phyloP scores from a whole-genome alignment of 2,329 filamentous ascomycete species.

The Xylariaceae sp. region DNA sequence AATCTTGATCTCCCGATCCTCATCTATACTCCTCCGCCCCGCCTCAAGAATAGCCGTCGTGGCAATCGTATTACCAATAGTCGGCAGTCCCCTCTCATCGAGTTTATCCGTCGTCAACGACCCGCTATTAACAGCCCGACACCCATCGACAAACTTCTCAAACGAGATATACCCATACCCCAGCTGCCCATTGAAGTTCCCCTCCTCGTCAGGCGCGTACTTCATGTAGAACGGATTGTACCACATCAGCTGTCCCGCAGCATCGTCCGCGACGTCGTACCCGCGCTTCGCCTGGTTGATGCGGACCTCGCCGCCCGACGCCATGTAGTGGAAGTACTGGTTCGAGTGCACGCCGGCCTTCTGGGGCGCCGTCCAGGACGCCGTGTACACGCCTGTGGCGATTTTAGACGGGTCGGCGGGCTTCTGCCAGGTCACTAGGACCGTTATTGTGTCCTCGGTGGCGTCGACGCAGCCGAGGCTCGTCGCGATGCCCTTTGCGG shows the following conservation, averaged over 20 bases:
- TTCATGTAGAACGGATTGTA: slow-evolving; percentile 96
- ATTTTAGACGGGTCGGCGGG: slow-evolving; percentile 64
- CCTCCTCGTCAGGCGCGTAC: slow-evolving; percentile 90
- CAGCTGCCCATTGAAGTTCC: slow-evolving; percentile 86
- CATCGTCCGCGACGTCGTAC: slow-evolving; percentile 90
- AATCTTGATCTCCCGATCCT: slow-evolving; percentile 75
- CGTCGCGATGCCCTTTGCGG: slow-evolving; percentile 75
- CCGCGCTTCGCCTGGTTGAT: slow-evolving; percentile 92
- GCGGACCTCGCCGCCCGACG: slow-evolving; percentile 76
- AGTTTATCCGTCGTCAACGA: slow-evolving; percentile 70
- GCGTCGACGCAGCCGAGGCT: slow-evolving; percentile 72
- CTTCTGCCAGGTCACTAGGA: slow-evolving; percentile 86
- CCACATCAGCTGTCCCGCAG: slow-evolving; percentile 69
- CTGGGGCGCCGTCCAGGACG: slow-evolving; percentile 91
- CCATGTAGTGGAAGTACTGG: slow-evolving; percentile 96
- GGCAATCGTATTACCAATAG: slow-evolving; percentile 82
- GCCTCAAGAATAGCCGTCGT: slow-evolving; percentile 91
- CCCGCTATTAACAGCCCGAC: slow-evolving; percentile 73
- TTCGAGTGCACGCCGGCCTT: slow-evolving; percentile 93
- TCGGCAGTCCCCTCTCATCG: slow-evolving; percentile 78
- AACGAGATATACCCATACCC: slow-evolving; percentile 94
- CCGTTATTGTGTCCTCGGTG: slow-evolving; percentile 91
- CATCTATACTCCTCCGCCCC: slow-evolving; percentile 79
- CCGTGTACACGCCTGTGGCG: slow-evolving; percentile 87
- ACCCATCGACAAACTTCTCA: slow-evolving; percentile 93